Percentiles rank a stretch among this genome's conserved stretches.
Conservation (phyloP, 208 protist genomes). For the Acanthamoeba culbertsoni region DNA sequence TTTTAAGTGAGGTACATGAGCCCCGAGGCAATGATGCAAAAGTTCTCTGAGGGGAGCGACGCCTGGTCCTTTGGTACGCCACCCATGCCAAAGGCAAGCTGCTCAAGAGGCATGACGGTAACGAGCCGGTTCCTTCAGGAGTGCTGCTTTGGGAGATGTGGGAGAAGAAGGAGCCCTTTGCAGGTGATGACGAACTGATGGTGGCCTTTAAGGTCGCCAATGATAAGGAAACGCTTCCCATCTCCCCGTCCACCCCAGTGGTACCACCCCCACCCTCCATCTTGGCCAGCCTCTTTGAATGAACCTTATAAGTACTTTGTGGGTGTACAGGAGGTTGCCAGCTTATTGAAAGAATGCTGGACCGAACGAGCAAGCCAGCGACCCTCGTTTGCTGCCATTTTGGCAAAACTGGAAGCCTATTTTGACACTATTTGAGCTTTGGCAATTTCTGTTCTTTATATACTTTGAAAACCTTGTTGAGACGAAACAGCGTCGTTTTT, state of each 20-base stretch:
- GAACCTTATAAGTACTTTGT: neutral
- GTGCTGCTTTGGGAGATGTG: conserved; percentile 38
- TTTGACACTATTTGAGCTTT: neutral
- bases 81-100: neutral
- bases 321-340: neutral
- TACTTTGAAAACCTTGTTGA: too few species aligned
- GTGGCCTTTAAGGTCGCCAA: neutral
- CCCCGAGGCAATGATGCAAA: conserved; percentile 14
- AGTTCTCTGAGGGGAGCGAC: conserved; percentile 3
- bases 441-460: too few species aligned
- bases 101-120: neutral
- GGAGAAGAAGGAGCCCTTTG: neutral
- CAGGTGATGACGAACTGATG: neutral
- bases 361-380: neutral
- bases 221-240: neutral
- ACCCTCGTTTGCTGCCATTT: neutral
- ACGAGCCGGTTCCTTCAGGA: neutral
- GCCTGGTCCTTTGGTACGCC: conserved; percentile 27
- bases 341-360: neutral
- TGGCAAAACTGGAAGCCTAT: neutral
- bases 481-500: too few species aligned
- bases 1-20: conserved; percentile 7
- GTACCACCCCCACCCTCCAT: neutral
- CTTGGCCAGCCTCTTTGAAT: neutral
- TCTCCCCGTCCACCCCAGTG: neutral